A percentile compares a stretch with the other conserved stretches of the same genome.
These are phyloP conservation scores for Xylaria acuta DNA, from an alignment of 495 filamentous ascomycete genomes.

Conservation along the genomic window DNA sequence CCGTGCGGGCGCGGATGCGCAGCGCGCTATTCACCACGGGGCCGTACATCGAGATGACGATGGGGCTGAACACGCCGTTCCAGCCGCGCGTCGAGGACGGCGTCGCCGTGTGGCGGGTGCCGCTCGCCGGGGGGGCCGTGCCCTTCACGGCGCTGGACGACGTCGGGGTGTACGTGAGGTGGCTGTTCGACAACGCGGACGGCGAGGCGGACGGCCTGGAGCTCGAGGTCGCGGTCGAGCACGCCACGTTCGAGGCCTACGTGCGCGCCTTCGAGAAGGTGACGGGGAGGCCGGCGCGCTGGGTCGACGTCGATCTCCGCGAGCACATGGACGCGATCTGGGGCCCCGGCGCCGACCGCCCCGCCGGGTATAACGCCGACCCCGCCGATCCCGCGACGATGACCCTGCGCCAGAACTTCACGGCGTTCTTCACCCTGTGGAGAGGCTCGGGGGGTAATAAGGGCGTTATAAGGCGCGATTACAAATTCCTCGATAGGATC, in stretches of 20 bases:
- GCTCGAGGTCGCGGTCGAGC: slow-evolving; percentile 57
- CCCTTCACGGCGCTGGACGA: slow-evolving; percentile 59
- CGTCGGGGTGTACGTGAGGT: slow-evolving; percentile 59
- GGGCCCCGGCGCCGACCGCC: slow-evolving; percentile 28
- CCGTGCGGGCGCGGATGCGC: slow-evolving; percentile 44
- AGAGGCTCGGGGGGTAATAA: slow-evolving; percentile 47
- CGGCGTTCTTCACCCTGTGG: slow-evolving; percentile 59
- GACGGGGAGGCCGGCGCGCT: slow-evolving; percentile 57
- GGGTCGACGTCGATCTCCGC: slow-evolving; percentile 49
- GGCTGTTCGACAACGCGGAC: slow-evolving; percentile 62
- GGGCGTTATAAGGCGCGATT: slow-evolving; percentile 54
- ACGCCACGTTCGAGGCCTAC: slow-evolving; percentile 54
- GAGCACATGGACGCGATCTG: slow-evolving; percentile 47
- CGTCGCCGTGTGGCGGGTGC: slow-evolving; percentile 52
- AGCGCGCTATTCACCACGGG: slow-evolving; percentile 59
- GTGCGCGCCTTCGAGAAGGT: slow-evolving; percentile 58
- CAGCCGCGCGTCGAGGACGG: slow-evolving; percentile 46
- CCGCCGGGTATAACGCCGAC: slow-evolving; percentile 50
- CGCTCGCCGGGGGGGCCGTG: slow-evolving; percentile 52
- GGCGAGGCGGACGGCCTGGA: slow-evolving; percentile 55
- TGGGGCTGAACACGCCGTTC: slow-evolving; percentile 46
- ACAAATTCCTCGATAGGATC: slow-evolving; percentile 59
- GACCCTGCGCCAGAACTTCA: slow-evolving; percentile 59
- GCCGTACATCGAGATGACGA: slow-evolving; percentile 61
- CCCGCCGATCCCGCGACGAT: slow-evolving; percentile 50